Evolutionary conservation across 1,284 basidiomycete genomes (phyloP), one percentile per base, ranked within the genome.

Genomic region (Naganishia liquefaciens): DNA sequence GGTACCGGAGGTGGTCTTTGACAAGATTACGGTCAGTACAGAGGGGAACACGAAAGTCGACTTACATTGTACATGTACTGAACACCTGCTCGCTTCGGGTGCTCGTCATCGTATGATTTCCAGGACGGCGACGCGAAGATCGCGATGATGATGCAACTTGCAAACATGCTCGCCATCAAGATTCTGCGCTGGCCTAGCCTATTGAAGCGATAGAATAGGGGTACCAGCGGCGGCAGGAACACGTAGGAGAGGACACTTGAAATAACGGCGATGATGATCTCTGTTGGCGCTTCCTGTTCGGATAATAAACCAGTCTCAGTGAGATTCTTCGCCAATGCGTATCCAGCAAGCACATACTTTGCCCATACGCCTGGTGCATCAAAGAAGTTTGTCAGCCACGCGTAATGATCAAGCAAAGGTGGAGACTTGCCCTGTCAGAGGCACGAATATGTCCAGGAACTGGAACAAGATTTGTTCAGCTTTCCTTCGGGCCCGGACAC

Each of bases 71-170:
- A 92, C 70, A 87, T 84, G 75, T 93, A 89, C 64, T 97, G 80
- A 25, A 94, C 83, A 71, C 90, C 93, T 49, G 96, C 70, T 58
- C 95, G 82, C 78, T 93, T 93, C 68, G 94, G 95, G 75, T 97
- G 94, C 81, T 86, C 86, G 15, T 74, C 76, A 73, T 97, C 92
- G 75, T 93, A 99, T 0, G 88, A 86, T 11, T 80, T 79, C 71
- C 86, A 82, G 67, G 78, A 76, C 2, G 86, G 75, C 7, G 73
- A 81, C 69, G 88, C 89, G 63, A 89, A 81, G 0, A 87, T 83
- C 64, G 88, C 86, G 19, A 83, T 73, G 3, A 84, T 74, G 0
- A 81, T 62, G 10, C 70, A 80, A 0, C 85, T 84, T 9, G 82
- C 61, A 3, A 85, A 73, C 17, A 83, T 73, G 4, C 86, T 74